Percentiles rank a stretch among this genome's conserved stretches.
Evolutionary conservation across 495 filamentous ascomycete genomes (phyloP).

Genomic region (Monascus purpureus): DNA sequence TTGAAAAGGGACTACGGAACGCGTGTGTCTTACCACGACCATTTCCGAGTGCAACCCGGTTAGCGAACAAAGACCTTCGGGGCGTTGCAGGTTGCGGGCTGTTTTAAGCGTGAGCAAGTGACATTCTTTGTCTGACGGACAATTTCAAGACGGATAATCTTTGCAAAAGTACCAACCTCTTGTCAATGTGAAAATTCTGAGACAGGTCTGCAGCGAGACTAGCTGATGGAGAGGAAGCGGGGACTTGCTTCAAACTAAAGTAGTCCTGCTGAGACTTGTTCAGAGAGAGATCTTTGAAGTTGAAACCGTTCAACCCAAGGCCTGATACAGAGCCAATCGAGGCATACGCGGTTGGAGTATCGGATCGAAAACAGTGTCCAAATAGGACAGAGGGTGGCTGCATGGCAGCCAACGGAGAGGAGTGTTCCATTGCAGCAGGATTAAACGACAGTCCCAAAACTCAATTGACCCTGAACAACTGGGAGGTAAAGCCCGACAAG

Average conservation of each 20-base stretch:
- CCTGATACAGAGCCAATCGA: slow-evolving; percentile 34
- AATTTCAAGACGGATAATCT: neutral
- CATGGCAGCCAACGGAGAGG: slow-evolving; percentile 89
- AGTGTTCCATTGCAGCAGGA: slow-evolving; percentile 60
- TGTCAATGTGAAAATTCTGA: slow-evolving; percentile 90
- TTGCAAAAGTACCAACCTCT: slow-evolving; percentile 44
- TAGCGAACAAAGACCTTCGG: slow-evolving; percentile 78
- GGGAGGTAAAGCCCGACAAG: neutral
- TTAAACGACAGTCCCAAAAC: neutral
- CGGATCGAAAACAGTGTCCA: slow-evolving; percentile 39
- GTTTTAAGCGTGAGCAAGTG: slow-evolving; percentile 18
- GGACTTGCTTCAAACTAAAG: slow-evolving; percentile 66
- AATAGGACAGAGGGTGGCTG: slow-evolving; percentile 58
- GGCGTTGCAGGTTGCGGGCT: slow-evolving; percentile 89
- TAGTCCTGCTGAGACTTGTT: slow-evolving; percentile 46
- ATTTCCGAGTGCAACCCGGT: slow-evolving; percentile 51
- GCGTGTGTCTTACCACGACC: slow-evolving; percentile 49
- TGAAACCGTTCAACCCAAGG: slow-evolving; percentile 51
- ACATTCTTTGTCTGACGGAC: slow-evolving; percentile 3
- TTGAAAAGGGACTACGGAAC: slow-evolving; percentile 1
- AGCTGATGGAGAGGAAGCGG: slow-evolving; percentile 78
- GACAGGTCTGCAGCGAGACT: slow-evolving; percentile 87
- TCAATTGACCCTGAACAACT: neutral
- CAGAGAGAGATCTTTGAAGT: slow-evolving; percentile 62
- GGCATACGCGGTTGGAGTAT: slow-evolving; percentile 36